phyloP scores from a whole-genome alignment of 2,329 filamentous ascomycete genomes.

The Falciphora oryzae region DNA sequence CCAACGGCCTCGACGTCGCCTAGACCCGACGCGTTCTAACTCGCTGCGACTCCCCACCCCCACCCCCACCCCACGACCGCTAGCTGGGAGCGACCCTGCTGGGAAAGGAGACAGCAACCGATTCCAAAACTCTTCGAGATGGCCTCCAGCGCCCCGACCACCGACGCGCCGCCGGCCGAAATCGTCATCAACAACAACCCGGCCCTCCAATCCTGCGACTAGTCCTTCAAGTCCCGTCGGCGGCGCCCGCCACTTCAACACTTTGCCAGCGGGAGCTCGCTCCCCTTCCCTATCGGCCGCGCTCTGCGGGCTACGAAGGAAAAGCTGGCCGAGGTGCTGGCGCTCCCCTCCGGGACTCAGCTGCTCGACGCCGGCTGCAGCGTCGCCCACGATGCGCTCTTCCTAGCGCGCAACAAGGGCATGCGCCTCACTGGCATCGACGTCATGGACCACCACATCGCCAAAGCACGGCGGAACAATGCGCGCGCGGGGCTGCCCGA shows the following conservation, averaged over 20 bases:
- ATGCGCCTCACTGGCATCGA: constrained; percentile 42
- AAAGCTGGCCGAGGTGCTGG: constrained; percentile 33
- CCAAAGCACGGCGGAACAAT: constrained; percentile 36
- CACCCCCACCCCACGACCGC: too few relatives aligned
- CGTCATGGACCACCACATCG: constrained; percentile 40
- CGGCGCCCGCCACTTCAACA: constrained; percentile 40
- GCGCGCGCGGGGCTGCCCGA: constrained; percentile 26
- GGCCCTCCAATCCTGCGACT: constrained; percentile 38
- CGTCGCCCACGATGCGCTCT: constrained; percentile 41
- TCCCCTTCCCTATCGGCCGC: constrained; percentile 39
- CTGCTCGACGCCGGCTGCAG: constrained; percentile 49
- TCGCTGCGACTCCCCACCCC: too few relatives aligned
- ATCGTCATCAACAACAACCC: constrained; percentile 34
- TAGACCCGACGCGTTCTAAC: too few relatives aligned
- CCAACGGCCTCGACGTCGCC: too few relatives aligned
- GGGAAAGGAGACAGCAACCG: too few relatives aligned
- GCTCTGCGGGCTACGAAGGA: constrained; percentile 45
- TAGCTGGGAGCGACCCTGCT: too few relatives aligned
- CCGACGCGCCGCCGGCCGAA: not conserved
- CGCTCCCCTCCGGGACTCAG: constrained; percentile 31
- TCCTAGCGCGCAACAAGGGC: constrained; percentile 35
- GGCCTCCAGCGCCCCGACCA: too few relatives aligned
- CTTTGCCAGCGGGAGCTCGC: constrained; percentile 38
- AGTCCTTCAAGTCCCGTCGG: constrained; percentile 39
- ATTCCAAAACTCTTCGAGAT: too few relatives aligned